Conservation (phyloP, 441 rosid genomes). For the Erodium trifolium region DNA sequence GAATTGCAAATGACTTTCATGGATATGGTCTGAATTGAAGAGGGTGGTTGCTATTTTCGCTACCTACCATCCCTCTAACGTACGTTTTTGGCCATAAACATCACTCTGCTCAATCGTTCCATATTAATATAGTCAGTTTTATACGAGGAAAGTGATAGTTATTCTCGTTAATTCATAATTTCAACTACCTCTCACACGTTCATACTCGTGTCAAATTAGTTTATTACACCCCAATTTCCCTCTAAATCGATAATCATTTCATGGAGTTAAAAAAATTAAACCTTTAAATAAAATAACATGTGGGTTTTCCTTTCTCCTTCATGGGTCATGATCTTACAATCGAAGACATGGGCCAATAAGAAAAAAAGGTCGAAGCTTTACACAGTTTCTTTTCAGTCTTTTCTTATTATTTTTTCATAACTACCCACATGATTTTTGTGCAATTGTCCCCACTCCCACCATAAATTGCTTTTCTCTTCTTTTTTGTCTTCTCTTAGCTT, state of each 20-base stretch:
- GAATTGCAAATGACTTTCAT: not conserved
- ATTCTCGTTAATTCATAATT: not conserved
- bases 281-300: too few relatives aligned
- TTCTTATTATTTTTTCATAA: not conserved
- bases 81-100: not conserved
- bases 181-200: too few relatives aligned
- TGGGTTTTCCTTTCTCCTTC: too few relatives aligned
- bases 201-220: too few relatives aligned
- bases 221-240: too few relatives aligned
- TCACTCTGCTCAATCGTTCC: not conserved
- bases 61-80: not conserved
- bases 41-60: not conserved
- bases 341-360: not conserved
- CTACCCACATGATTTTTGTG: constrained; percentile 33
- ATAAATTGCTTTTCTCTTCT: constrained; percentile 15
- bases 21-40: not conserved
- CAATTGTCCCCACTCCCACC: constrained; percentile 17
- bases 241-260: too few relatives aligned
- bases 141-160: not conserved
- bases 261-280: too few relatives aligned
- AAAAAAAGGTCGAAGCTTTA: not conserved
- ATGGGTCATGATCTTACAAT: not conserved
- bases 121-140: too few relatives aligned
- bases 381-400: not conserved
- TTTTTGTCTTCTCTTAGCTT: not conserved